phyloP scores from a whole-genome alignment of 805 yeast species.

The Phaffomyces antillensis region DNA sequence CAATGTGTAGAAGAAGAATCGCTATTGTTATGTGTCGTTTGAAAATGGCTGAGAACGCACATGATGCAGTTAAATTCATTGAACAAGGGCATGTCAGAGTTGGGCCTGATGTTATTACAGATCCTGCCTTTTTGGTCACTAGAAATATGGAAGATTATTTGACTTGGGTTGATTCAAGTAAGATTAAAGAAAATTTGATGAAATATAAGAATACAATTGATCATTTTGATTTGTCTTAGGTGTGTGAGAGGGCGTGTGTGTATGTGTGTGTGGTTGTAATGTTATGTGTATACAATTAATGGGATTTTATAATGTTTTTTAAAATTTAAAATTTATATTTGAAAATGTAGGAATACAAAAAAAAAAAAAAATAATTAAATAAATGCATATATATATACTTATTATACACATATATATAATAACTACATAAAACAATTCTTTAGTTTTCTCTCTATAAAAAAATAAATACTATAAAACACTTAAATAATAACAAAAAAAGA shows the following conservation, averaged over 20 bases:
- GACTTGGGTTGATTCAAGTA: conserved; percentile 96
- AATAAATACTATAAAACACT: too few relatives aligned
- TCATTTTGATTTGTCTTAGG: conserved; percentile 44
- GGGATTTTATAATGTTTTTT: neutral
- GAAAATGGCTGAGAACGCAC: conserved; percentile 85
- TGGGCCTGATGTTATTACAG: conserved; percentile 93
- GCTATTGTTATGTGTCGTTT: conserved; percentile 93
- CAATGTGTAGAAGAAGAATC: conserved; percentile 84
- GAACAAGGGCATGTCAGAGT: conserved; percentile 98
- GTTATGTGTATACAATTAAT: neutral
- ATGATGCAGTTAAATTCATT: conserved; percentile 84
- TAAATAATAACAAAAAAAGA: too few relatives aligned
- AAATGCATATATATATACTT: too few relatives aligned
- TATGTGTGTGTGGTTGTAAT: neutral
- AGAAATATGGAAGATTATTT: conserved; percentile 92
- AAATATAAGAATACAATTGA: conserved; percentile 74
- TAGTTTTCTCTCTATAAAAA: too few relatives aligned
- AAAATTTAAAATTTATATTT: too few relatives aligned
- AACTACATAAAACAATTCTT: too few relatives aligned
- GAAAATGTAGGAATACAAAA: too few relatives aligned
- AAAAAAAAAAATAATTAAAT: too few relatives aligned
- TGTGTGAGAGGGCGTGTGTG: neutral
- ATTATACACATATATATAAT: too few relatives aligned
- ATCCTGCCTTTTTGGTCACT: conserved; percentile 91
- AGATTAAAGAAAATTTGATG: conserved; percentile 84